phyloP scores from a whole-genome alignment of 805 yeast genomes.

The Pichia paraexigua region DNA sequence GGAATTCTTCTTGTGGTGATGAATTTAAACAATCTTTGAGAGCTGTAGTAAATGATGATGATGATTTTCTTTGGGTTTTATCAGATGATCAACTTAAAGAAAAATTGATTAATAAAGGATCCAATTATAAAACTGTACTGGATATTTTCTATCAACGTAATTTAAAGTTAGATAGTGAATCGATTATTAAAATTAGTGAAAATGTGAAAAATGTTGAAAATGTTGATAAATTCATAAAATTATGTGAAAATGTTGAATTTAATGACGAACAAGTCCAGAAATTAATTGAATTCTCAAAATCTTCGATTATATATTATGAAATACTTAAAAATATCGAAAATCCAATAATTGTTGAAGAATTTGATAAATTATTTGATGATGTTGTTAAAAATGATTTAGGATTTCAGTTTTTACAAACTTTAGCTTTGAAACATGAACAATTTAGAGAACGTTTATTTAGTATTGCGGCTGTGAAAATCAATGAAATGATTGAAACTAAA shows the following conservation, averaged over 20 bases:
- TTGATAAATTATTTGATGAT: background rate
- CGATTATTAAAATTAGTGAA: background rate
- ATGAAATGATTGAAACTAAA: constrained; percentile 2
- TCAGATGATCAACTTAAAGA: constrained; percentile 4
- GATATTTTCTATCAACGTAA: constrained; percentile 1
- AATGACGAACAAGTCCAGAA: background rate
- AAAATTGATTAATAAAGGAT: background rate
- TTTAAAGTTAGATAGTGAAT: background rate
- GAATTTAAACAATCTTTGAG: background rate
- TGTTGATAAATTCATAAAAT: background rate
- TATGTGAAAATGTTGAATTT: constrained; percentile 1
- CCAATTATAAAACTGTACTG: background rate
- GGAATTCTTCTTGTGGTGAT: background rate
- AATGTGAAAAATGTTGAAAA: background rate
- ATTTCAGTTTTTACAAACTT: constrained; percentile 9
- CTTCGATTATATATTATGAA: background rate
- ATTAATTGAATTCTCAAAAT: background rate
- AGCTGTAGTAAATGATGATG: background rate
- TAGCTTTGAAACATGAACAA: background rate
- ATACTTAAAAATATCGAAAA: background rate
- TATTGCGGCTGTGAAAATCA: constrained; percentile 7
- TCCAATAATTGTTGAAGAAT: background rate
- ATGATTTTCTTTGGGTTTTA: constrained; percentile 6
- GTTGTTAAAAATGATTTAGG: constrained; percentile 1
- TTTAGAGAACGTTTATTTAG: background rate